These are phyloP conservation scores for Lathyrus sativus DNA, from an alignment of 306 rosid species.

Conservation along the genomic window DNA sequence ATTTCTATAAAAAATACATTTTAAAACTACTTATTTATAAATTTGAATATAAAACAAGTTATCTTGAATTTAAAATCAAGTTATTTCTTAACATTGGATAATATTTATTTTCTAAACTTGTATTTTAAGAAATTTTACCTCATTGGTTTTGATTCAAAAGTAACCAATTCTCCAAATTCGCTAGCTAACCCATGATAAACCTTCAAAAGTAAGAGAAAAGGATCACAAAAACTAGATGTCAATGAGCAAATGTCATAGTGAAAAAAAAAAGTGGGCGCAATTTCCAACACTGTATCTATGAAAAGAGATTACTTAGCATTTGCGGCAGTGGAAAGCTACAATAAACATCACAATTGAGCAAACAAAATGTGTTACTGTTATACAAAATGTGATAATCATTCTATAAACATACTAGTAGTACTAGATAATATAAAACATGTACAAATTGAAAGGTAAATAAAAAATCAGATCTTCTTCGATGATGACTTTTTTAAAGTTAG, in stretches of 20 bases:
- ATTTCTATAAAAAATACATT: too few relatives aligned
- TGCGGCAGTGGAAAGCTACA: conserved; percentile 87
- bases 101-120: too few relatives aligned
- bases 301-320: conserved; percentile 75
- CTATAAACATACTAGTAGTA: conserved; percentile 11
- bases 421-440: not conserved
- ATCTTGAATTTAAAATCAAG: too few relatives aligned
- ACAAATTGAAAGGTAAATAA: conserved; percentile 38
- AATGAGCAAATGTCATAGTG: conserved; percentile 23
- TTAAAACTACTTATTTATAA: too few relatives aligned
- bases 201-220: conserved; percentile 43
- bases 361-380: conserved; percentile 82
- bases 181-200: conserved; percentile 85
- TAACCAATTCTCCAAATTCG: conserved; percentile 54
- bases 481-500: conserved; percentile 81
- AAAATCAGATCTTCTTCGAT: conserved; percentile 88
- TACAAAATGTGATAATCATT: conserved; percentile 39
- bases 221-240: conserved; percentile 1
- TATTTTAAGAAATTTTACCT: too few relatives aligned
- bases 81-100: too few relatives aligned
- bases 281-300: conserved; percentile 35
- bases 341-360: conserved; percentile 91
- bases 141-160: too few relatives aligned
- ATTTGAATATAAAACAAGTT: too few relatives aligned
- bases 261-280: not conserved